Evolutionary conservation across 2,329 filamentous ascomycete species (phyloP), one percentile per base, ranked within the genome.

Genomic region (Nigrospora oryzae): DNA sequence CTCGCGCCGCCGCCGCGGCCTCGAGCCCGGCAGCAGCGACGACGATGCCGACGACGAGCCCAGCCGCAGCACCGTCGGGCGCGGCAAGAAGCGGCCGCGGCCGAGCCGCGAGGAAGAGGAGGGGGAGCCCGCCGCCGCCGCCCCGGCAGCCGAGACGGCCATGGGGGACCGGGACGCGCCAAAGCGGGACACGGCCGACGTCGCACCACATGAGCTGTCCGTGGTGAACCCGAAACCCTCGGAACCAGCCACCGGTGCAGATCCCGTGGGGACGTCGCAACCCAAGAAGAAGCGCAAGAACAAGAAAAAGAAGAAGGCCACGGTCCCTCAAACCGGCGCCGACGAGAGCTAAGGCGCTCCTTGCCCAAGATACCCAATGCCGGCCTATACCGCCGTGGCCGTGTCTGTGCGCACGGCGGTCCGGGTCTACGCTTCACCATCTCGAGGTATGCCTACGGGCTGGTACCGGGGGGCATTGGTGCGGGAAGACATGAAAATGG

Each of bases 61-160:
- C 5, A 60, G 60, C 23, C 56, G 60, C 40, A 54, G 59, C 46
- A 59, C 53, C 31, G 48, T 62, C 6, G 60, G 59, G 10, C 46
- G 59, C 38, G 53, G 50, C n/a, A 63, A 59, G 53, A 60, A 53
- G 47, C 39, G 14, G 48, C 46, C 30, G 46, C 47, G 38, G 45
- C 47, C 47, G 41, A 38, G 47, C 38, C 34, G 41, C 23, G 46
- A 42, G 32, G 35, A 40, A 10, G 15, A 7, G 8, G 30, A 3
- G 12, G 30, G 23, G n/a, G 14, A 28, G 11, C 5, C 36, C 14
- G n/a, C 6, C 11, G 31, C 4, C 12, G 39, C 14, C 16, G 16
- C 4, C 12, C 5, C 23, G 10, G 2, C 23, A 7, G 12, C 28
- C 5, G 39, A 41, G 14, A n/a, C 31, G 31, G 31, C 32, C 3